A percentile compares a stretch with the other conserved stretches of the same genome.
Conservation (phyloP, 2,329 filamentous ascomycete genomes). For the Fusarium albidum region DNA sequence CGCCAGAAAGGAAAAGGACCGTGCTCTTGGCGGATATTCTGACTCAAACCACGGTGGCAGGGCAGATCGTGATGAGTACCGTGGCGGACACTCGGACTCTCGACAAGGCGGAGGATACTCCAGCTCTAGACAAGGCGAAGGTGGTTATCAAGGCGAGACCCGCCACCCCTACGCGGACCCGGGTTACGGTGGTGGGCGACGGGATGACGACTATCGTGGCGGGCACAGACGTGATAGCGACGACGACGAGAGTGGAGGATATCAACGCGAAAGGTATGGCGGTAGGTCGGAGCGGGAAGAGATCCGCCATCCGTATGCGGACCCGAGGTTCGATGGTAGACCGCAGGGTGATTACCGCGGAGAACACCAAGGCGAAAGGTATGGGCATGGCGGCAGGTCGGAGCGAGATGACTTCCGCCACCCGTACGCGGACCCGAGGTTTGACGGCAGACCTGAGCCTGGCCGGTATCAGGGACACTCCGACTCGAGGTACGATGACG, state of each 20-base stretch:
- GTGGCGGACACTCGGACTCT: background rate
- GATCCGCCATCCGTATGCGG: constrained; percentile 25
- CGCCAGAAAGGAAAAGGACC: constrained; percentile 70
- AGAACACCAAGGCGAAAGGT: constrained; percentile 12
- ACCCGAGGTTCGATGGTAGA: constrained; percentile 21
- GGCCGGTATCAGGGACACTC: constrained; percentile 1
- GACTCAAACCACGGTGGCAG: constrained; percentile 42
- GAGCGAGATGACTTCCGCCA: constrained; percentile 12
- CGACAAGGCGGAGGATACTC: constrained; percentile 14
- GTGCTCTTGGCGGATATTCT: constrained; percentile 58
- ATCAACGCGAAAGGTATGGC: background rate
- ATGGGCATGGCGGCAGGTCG: constrained; percentile 8
- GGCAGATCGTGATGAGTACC: constrained; percentile 5
- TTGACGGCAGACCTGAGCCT: constrained; percentile 7
- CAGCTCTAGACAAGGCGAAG: background rate
- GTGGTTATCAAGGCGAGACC: constrained; percentile 17
- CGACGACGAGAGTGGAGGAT: constrained; percentile 11
- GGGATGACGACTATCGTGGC: constrained; percentile 16
- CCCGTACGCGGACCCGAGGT: constrained; percentile 16
- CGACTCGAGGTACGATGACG: constrained; percentile 15
- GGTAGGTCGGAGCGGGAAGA: constrained; percentile 3
- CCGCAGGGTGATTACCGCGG: constrained; percentile 13
- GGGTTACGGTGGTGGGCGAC: background rate
- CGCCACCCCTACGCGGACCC: constrained; percentile 1
- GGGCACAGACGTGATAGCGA: constrained; percentile 4